Conservation (phyloP, 495 filamentous ascomycete species). For the Penicillium canescens region DNA sequence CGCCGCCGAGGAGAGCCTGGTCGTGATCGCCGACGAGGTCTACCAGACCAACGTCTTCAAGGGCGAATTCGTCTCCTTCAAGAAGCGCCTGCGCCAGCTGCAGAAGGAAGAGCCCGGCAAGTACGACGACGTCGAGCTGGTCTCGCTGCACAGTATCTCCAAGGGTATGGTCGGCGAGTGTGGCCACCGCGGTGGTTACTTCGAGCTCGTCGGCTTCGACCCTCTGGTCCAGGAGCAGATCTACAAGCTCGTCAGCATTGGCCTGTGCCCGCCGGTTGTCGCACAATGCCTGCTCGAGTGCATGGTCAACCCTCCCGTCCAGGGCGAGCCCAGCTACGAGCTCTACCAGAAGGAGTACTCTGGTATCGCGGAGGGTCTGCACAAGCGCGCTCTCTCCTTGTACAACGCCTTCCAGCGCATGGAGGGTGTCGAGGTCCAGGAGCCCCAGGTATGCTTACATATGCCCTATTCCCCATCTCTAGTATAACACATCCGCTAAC, state of each 20-base stretch:
- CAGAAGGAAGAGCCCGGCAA: constrained; percentile 71
- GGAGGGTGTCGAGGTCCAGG: constrained; percentile 90
- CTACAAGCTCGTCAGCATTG: constrained; percentile 97
- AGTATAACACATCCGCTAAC: constrained; percentile 4
- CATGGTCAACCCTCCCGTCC: constrained; percentile 91
- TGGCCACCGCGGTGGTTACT: constrained; percentile 95
- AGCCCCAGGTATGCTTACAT: constrained; percentile 57
- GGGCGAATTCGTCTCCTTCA: constrained; percentile 93
- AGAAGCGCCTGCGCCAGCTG: constrained; percentile 79
- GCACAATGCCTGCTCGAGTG: constrained; percentile 94
- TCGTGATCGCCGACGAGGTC: constrained; percentile 93
- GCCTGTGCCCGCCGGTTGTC: constrained; percentile 90
- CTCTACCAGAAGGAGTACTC: constrained; percentile 85
- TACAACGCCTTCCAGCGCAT: constrained; percentile 88
- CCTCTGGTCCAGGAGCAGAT: constrained; percentile 84
- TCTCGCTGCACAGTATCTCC: constrained; percentile 79
- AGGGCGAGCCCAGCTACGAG: constrained; percentile 77
- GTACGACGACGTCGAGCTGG: constrained; percentile 86
- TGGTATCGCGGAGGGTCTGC: constrained; percentile 71
- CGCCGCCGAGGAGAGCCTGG: constrained; percentile 81
- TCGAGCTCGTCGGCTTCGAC: constrained; percentile 90
- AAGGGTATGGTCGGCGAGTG: constrained; percentile 99
- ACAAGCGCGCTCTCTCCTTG: constrained; percentile 76
- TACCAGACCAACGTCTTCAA: constrained; percentile 98
- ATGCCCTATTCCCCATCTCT: no score